A percentile compares a stretch with the other conserved stretches of the same genome.
Conservation (phyloP, 768 basidiomycete genomes). For the Calocera cornea region DNA sequence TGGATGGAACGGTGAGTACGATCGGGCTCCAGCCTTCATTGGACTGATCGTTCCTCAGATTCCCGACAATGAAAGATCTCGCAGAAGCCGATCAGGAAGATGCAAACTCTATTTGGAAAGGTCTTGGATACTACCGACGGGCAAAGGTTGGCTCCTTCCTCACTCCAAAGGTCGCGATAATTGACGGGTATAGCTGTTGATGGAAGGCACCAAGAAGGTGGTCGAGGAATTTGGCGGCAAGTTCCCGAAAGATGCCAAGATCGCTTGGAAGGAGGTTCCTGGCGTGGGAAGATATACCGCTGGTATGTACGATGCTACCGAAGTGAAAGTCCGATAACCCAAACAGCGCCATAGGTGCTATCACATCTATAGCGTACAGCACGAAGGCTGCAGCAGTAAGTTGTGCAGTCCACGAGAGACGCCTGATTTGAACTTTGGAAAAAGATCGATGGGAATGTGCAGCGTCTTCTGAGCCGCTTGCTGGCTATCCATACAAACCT, state of each 20-base stretch:
- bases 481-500: slow-evolving; percentile 71
- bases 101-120: slow-evolving; percentile 84
- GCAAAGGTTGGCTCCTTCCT: slow-evolving; percentile 4
- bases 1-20: slow-evolving; percentile 66
- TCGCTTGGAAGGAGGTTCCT: slow-evolving; percentile 70
- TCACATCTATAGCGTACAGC: slow-evolving; percentile 72
- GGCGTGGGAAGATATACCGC: slow-evolving; percentile 85
- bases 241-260: slow-evolving; percentile 66
- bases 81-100: slow-evolving; percentile 63
- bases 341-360: slow-evolving; percentile 30
- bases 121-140: slow-evolving; percentile 18
- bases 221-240: slow-evolving; percentile 50
- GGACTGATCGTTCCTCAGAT: slow-evolving; percentile 32
- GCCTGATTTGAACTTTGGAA: slow-evolving; percentile 4
- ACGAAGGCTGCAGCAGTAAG: slow-evolving; percentile 71
- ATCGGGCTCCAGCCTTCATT: background rate
- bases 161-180: slow-evolving; percentile 58
- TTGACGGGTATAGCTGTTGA: slow-evolving; percentile 66
- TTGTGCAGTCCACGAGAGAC: slow-evolving; percentile 12
- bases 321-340: too few species aligned
- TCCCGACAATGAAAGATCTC: slow-evolving; percentile 66
- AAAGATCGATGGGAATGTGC: slow-evolving; percentile 83
- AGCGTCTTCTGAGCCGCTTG: slow-evolving; percentile 69
- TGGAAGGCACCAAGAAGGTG: slow-evolving; percentile 71
- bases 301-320: too few species aligned